Percentiles rank a stretch among this genome's conserved stretches.
phyloP scores from a whole-genome alignment of 805 yeast genomes.

The Myxozyma mucilagina region DNA sequence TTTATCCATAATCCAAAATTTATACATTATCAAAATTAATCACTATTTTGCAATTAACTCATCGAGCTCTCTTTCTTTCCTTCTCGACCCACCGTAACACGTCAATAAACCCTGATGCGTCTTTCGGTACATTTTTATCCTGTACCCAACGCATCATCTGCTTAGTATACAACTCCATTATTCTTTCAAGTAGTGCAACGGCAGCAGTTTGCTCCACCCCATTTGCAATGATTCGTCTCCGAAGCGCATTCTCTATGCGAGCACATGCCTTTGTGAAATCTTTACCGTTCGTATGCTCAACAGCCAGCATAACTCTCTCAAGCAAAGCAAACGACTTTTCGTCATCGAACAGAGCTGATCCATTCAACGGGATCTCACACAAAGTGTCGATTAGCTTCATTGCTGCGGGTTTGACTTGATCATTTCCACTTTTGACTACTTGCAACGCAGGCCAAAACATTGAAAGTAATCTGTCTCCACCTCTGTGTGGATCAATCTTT shows the following conservation, averaged over 20 bases:
- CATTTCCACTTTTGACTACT: neutral
- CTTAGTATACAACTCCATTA: conserved; percentile 4
- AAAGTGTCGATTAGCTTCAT: neutral
- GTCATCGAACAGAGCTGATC: neutral
- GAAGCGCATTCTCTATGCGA: neutral
- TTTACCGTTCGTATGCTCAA: conserved; percentile 13
- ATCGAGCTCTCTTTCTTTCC: conserved; percentile 9
- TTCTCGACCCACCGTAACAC: conserved; percentile 17
- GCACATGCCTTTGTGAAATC: conserved; percentile 1
- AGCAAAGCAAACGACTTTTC: neutral
- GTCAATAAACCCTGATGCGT: conserved; percentile 1
- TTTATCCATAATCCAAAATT: neutral
- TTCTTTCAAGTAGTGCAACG: neutral
- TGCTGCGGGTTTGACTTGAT: neutral
- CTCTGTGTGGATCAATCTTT: neutral
- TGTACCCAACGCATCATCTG: conserved; percentile 18
- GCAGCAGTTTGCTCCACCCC: neutral
- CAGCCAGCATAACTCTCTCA: neutral
- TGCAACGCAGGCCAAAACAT: conserved; percentile 11
- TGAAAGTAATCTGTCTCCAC: neutral
- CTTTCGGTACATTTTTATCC: conserved; percentile 8
- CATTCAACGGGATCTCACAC: neutral
- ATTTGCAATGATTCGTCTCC: neutral
- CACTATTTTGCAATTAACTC: neutral
- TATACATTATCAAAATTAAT: neutral